Evolutionary conservation across 768 basidiomycete genomes (phyloP).

Genomic region (Trametes sanguinea): DNA sequence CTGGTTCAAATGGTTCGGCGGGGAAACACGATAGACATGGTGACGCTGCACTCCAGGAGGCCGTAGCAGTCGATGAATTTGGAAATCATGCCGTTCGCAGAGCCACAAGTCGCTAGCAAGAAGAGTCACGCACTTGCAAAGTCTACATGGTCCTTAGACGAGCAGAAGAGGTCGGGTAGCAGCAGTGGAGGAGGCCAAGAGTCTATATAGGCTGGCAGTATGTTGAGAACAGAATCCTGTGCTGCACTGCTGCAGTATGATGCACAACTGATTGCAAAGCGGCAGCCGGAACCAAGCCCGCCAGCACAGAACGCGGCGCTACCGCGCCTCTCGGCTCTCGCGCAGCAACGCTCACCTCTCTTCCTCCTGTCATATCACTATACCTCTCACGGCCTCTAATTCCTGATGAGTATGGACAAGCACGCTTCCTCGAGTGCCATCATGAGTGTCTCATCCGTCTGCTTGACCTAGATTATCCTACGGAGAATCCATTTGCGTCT

Average conservation of each 20-base stretch:
- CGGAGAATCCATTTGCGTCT: constrained; percentile 84
- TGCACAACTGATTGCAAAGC: not conserved
- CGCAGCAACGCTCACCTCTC: constrained; percentile 18
- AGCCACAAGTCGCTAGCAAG: too few species aligned
- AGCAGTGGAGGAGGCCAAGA: too few species aligned
- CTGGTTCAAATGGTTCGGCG: too few species aligned
- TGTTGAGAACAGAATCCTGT: too few species aligned
- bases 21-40: too few species aligned
- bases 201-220: too few species aligned
- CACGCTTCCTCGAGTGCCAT: not conserved
- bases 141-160: too few species aligned
- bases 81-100: too few species aligned
- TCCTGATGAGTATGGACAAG: constrained; percentile 19
- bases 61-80: too few species aligned
- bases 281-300: constrained; percentile 16
- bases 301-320: constrained; percentile 10
- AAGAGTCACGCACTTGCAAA: too few species aligned
- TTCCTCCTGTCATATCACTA: constrained; percentile 19
- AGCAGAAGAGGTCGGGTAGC: too few species aligned
- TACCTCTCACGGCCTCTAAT: constrained; percentile 14
- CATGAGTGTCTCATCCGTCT: constrained; percentile 14
- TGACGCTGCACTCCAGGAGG: too few species aligned
- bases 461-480: constrained; percentile 28
- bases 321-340: not conserved
- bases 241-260: not conserved